Evolutionary conservation across 441 rosid genomes (phyloP), one percentile per base, ranked within the genome.

Genomic region (Viola pubescens): DNA sequence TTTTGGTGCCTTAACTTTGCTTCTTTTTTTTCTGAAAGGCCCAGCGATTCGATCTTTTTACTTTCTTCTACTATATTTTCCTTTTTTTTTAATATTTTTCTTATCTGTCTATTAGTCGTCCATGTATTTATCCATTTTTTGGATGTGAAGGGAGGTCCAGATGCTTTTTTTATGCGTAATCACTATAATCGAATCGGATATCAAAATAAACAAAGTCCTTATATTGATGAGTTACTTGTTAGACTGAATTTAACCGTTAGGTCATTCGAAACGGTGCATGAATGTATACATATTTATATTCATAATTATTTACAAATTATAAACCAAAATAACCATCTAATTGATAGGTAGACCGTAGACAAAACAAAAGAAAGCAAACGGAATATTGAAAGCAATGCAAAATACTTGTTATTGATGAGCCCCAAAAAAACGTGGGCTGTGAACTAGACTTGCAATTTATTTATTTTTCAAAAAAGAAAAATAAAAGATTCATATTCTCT

Each of bases 1-100:
- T 9, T 34, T 54, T 61, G 51, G 59, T 56, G 67, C 73, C 70
- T 60, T 64, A 70, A 74, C 72, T 64, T 58, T 63, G 66, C 52
- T 62, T 66, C 26, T n/a, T n/a, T 26, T 26, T 26, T 26, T 26
- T 0, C 34, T 26, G 34, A 26, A 26, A 26, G 34, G 34, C 34
- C 34, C 34, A 26, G 34, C 34, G 34, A 68, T 73, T 59, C 72
- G 70, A 46, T 65, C 51, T 58, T 56, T 40, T 54, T 37, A 42
- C 39, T 63, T 11, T 8, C 54, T 53, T 67, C 64, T 73, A 16
- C 19, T 16, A 16, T 16, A 16, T 16, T 16, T 16, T 16, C 19
- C 43, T 40, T 34, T 50, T 39, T 45, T 26, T 4, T 39, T 38
- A 9, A 58, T 19, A 34, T 12, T 52, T 6, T 61, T 19, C 34